Percentiles rank a stretch among this genome's conserved stretches.
Conservation (phyloP, 768 basidiomycete species). For the Mycena vitilis region DNA sequence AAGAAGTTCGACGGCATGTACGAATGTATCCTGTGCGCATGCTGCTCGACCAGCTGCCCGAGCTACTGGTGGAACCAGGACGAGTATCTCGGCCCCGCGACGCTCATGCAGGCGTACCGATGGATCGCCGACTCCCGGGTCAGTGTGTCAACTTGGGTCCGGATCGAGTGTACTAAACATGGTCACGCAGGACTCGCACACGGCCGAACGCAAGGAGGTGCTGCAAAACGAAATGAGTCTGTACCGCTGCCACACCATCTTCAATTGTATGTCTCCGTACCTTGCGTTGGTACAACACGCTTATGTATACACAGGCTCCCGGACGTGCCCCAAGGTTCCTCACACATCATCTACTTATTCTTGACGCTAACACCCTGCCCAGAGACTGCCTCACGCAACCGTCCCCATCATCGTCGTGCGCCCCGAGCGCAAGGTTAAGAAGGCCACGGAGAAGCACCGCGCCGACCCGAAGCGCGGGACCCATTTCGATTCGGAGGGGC, state of each 20-base stretch:
- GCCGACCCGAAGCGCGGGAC: constrained; percentile 90
- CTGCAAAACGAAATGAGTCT: constrained; percentile 96
- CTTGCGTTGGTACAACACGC: neutral
- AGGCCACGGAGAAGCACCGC: constrained; percentile 85
- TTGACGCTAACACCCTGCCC: no score
- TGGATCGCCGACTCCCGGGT: constrained; percentile 99
- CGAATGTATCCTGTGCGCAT: constrained; percentile 97
- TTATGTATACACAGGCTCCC: constrained; percentile 65
- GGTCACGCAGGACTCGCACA: constrained; percentile 73
- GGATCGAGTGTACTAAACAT: neutral
- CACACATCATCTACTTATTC: no score
- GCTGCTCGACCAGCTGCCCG: constrained; percentile 98
- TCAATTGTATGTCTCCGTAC: constrained; percentile 76
- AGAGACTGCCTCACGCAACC: constrained; percentile 83
- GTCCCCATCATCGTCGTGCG: constrained; percentile 97
- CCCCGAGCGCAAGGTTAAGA: constrained; percentile 88
- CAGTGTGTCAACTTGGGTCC: constrained; percentile 42
- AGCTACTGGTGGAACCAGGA: constrained; percentile 99
- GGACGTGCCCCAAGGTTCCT: constrained; percentile 99
- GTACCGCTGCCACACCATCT: constrained; percentile 99
- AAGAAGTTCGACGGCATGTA: constrained; percentile 97
- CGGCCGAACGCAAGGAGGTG: constrained; percentile 85
- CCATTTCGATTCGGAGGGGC: constrained; percentile 67
- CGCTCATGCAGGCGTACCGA: constrained; percentile 95
- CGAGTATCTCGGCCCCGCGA: constrained; percentile 97